These are phyloP conservation scores for Solanum acaule DNA, from an alignment of 257 asterid species.

Conservation along the genomic window DNA sequence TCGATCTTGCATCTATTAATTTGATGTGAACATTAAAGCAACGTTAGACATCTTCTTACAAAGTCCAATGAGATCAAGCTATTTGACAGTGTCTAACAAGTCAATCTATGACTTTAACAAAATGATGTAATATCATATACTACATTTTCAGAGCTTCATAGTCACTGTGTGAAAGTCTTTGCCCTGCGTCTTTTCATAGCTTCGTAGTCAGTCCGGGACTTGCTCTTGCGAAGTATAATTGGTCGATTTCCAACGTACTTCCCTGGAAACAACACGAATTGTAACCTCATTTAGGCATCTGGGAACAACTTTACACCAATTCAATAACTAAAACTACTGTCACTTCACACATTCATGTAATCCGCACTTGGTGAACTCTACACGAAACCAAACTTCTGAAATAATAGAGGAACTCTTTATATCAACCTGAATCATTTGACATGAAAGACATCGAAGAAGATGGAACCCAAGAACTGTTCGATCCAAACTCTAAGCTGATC, in stretches of 20 bases:
- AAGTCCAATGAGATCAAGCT: background rate
- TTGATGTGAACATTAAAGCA: background rate
- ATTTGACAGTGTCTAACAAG: background rate
- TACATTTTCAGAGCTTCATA: too few species aligned
- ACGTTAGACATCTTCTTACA: background rate
- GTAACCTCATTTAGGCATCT: background rate
- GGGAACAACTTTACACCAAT: background rate
- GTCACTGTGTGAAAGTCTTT: too few species aligned
- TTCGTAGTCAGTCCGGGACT: background rate
- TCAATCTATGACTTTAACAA: too few species aligned
- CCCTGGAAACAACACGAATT: constrained; percentile 28
- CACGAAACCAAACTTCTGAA: background rate
- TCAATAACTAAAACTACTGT: background rate
- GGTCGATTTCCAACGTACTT: constrained; percentile 21
- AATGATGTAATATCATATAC: too few species aligned
- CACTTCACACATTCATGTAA: background rate
- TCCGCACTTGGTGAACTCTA: background rate
- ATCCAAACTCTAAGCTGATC: background rate
- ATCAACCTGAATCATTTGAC: background rate
- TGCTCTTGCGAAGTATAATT: background rate
- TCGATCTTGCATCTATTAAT: background rate
- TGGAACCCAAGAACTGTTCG: background rate
- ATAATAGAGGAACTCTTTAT: background rate
- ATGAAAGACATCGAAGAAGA: background rate
- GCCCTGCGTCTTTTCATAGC: background rate